Percentiles rank a stretch among this genome's conserved stretches.
Conservation (phyloP, 805 yeast genomes). For the Kuraishia molischiana region DNA sequence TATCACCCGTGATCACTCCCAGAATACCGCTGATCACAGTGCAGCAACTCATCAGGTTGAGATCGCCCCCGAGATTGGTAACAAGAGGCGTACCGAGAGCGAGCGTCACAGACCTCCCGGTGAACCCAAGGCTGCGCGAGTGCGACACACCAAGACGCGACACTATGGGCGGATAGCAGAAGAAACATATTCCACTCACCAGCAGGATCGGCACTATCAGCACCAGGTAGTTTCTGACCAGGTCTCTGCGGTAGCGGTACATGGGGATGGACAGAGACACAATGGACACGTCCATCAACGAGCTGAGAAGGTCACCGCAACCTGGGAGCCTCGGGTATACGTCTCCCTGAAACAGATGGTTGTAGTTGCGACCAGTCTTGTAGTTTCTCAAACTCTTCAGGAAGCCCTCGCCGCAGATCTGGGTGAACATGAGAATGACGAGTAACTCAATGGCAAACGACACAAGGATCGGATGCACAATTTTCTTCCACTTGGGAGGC, state of each 20-base stretch:
- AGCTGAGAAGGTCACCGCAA: constrained; percentile 65
- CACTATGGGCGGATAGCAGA: constrained; percentile 63
- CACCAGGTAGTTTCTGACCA: constrained; percentile 45
- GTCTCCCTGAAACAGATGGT: constrained; percentile 40
- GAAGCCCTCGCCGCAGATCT: constrained; percentile 43
- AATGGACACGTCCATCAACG: constrained; percentile 70
- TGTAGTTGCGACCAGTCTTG: constrained; percentile 61
- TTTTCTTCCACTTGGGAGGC: constrained; percentile 38
- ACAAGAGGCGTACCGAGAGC: constrained; percentile 75
- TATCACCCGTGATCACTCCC: constrained; percentile 62
- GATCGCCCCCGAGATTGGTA: constrained; percentile 55
- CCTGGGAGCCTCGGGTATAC: constrained; percentile 49
- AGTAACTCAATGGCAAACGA: constrained; percentile 58
- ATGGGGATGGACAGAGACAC: constrained; percentile 70
- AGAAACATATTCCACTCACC: constrained; percentile 47
- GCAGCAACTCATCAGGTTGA: constrained; percentile 67
- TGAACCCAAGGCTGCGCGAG: constrained; percentile 57
- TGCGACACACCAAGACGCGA: constrained; percentile 55
- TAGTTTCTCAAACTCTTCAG: constrained; percentile 41
- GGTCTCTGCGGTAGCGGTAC: constrained; percentile 62
- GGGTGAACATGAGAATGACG: constrained; percentile 48
- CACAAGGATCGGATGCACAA: constrained; percentile 63
- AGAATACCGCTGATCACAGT: constrained; percentile 70
- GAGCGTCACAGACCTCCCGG: constrained; percentile 70
- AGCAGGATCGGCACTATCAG: constrained; percentile 50